Percentiles rank a stretch among this genome's conserved stretches.
Conservation (phyloP, 495 filamentous ascomycete species). For the Neurospora sp. region DNA sequence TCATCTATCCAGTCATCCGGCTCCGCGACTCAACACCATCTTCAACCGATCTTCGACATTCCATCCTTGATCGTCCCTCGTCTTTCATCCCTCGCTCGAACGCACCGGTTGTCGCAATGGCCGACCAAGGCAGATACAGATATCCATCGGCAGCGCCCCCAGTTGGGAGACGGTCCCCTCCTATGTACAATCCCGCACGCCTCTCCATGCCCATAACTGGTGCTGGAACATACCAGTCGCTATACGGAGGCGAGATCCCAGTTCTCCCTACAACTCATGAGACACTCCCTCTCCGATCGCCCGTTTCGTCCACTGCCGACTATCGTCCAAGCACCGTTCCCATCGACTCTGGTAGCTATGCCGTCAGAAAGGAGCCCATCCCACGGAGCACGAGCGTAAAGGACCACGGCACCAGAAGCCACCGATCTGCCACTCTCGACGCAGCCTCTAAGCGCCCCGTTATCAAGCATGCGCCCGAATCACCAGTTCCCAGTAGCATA, state of each 20-base stretch:
- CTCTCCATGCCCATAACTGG: constrained; percentile 35
- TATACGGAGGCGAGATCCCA: constrained; percentile 33
- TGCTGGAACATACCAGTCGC: constrained; percentile 26
- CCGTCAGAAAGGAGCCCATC: constrained; percentile 35
- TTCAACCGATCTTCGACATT: background rate
- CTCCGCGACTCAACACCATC: background rate
- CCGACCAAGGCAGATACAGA: constrained; percentile 29
- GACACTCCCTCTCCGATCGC: constrained; percentile 23
- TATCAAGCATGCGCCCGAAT: constrained; percentile 21
- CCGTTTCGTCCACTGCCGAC: constrained; percentile 20
- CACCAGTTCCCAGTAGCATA: constrained; percentile 13
- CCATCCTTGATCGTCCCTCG: background rate
- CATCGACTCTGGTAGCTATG: constrained; percentile 36
- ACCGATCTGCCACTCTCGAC: constrained; percentile 31
- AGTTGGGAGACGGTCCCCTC: constrained; percentile 30
- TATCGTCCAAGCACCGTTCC: constrained; percentile 20
- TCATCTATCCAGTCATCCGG: background rate
- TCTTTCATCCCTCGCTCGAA: background rate
- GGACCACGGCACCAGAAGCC: constrained; percentile 23
- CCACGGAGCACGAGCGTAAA: constrained; percentile 30
- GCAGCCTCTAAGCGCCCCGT: constrained; percentile 30
- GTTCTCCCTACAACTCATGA: constrained; percentile 19
- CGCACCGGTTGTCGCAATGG: constrained; percentile 20
- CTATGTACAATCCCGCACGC: constrained; percentile 36
- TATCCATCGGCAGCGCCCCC: constrained; percentile 15